Evolutionary conservation across 129 eudicot genomes (phyloP).

Genomic region (Tagetes erecta): DNA sequence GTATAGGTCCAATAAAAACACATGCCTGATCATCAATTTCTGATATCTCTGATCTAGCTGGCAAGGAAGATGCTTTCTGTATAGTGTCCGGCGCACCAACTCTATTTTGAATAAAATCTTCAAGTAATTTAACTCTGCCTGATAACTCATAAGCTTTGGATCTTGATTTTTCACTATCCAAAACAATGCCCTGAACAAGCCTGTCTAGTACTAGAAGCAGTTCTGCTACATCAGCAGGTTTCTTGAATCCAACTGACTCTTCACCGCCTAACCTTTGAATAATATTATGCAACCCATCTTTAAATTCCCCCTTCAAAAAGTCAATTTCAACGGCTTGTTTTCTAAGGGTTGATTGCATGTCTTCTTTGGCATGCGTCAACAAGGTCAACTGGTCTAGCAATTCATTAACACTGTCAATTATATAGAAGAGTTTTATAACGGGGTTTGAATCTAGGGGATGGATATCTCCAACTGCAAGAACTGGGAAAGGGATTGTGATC

Average conservation of each 20-base stretch:
- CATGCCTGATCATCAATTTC: conserved; percentile 86
- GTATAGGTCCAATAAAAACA: conserved; percentile 18
- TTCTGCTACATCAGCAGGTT: conserved; percentile 42
- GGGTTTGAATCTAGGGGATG: conserved; percentile 46
- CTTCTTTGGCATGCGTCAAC: conserved; percentile 55
- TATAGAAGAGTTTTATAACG: conserved; percentile 59
- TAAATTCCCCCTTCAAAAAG: conserved; percentile 54
- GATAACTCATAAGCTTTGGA: conserved; percentile 62
- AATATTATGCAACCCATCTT: conserved; percentile 56
- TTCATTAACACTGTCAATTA: conserved; percentile 52
- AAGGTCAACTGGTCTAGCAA: conserved; percentile 47
- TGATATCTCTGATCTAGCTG: conserved; percentile 75
- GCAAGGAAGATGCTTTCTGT: conserved; percentile 58
- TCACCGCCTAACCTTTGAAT: conserved; percentile 64
- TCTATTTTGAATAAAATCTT: conserved; percentile 52
- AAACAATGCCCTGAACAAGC: conserved; percentile 48
- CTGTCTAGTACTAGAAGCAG: conserved; percentile 60
- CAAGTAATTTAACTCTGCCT: conserved; percentile 67
- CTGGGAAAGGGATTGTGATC: conserved; percentile 50
- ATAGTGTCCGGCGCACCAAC: conserved; percentile 40
- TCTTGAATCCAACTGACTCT: conserved; percentile 41
- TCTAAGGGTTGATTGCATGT: conserved; percentile 45
- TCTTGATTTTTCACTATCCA: conserved; percentile 61
- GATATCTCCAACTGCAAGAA: conserved; percentile 34
- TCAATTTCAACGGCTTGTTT: conserved; percentile 63